These are phyloP conservation scores for Xerocomus spinulosus DNA, from an alignment of 768 basidiomycete species.

Conservation along the genomic window DNA sequence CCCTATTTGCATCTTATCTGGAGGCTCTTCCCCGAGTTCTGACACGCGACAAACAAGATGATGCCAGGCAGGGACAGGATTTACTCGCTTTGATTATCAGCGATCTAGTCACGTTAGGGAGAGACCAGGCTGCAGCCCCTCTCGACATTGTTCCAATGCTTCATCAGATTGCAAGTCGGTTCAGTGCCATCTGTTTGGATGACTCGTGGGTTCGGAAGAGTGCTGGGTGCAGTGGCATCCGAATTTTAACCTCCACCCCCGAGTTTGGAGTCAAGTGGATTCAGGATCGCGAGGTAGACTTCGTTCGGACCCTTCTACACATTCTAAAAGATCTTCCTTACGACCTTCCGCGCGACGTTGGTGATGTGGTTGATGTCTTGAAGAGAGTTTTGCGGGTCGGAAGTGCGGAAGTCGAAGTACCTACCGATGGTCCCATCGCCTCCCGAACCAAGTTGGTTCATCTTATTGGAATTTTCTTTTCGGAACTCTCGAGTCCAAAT, in stretches of 20 bases:
- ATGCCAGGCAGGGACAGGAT: conserved; percentile 54
- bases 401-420: conserved; percentile 45
- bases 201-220: conserved; percentile 87
- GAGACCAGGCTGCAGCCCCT: conserved; percentile 40
- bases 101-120: conserved; percentile 58
- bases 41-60: conserved; percentile 57
- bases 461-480: conserved; percentile 77
- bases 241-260: conserved; percentile 68
- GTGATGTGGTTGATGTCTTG: conserved; percentile 75
- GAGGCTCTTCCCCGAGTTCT: conserved; percentile 77
- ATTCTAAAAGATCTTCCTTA: conserved; percentile 92
- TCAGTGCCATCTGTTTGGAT: conserved; percentile 84
- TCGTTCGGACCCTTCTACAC: conserved; percentile 84
- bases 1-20: conserved; percentile 65
- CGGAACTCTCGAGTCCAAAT: conserved; percentile 86
- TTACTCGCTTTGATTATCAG: conserved; percentile 60
- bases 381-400: conserved; percentile 60
- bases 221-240: conserved; percentile 85
- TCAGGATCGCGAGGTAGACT: conserved; percentile 81
- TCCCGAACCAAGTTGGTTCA: conserved; percentile 57
- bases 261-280: conserved; percentile 76
- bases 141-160: conserved; percentile 64
- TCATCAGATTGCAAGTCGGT: conserved; percentile 77
- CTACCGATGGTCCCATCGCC: conserved; percentile 37
- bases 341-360: conserved; percentile 79